Evolutionary conservation across 371 early-diverging fungal genomes (phyloP).

Genomic region (Mortierella sp.): DNA sequence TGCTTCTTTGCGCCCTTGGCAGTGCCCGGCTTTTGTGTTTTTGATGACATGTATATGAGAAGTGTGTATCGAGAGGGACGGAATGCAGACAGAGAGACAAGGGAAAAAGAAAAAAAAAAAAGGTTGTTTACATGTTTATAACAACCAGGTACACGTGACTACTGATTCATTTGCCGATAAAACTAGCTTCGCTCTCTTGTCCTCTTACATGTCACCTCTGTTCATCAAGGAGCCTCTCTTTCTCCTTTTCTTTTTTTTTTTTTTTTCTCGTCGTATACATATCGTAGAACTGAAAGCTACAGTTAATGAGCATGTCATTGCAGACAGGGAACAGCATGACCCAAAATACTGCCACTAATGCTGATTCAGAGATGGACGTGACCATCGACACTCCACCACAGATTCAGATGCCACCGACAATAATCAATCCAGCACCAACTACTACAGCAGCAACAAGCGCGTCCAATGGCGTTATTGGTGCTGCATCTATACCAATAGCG

Average conservation of each 20-base stretch:
- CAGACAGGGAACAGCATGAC: constrained; percentile 14
- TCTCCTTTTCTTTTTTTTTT: no score
- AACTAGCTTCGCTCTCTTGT: no score
- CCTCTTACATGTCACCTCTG: background rate
- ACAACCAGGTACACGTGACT: background rate
- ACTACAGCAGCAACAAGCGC: background rate
- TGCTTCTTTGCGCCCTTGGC: constrained; percentile 23
- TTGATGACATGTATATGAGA: constrained; percentile 11
- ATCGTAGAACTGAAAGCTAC: background rate
- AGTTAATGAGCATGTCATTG: constrained; percentile 14
- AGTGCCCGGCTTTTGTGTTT: constrained; percentile 13
- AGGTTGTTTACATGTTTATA: background rate
- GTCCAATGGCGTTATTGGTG: no score
- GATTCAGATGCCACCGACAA: background rate
- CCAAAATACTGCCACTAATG: background rate
- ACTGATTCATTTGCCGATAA: no score
- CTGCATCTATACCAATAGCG: background rate
- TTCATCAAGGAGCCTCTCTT: background rate
- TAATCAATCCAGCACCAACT: constrained; percentile 4
- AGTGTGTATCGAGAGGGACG: background rate
- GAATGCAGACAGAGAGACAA: background rate
- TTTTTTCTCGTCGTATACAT: background rate
- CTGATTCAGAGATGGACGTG: background rate
- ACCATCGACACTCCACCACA: background rate
- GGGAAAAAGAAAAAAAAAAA: constrained; percentile 6